Conservation (phyloP, 176 grass and related monocot genomes). For the Raddia guianensis region DNA sequence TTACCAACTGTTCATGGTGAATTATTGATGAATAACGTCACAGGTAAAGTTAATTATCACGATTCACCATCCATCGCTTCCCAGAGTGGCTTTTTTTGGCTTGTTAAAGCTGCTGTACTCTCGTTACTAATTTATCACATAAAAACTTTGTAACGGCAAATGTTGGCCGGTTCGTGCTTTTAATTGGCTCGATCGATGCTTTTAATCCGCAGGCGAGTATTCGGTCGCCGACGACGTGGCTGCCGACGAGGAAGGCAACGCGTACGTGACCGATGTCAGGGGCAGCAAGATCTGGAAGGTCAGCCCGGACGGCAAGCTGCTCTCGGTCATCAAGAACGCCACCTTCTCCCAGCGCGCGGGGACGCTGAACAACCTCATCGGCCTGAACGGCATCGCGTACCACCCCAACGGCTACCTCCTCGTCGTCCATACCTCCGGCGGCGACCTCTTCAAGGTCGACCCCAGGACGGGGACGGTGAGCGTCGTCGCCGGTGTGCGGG, state of each 20-base stretch:
- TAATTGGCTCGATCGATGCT: slow-evolving; percentile 8
- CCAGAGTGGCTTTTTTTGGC: neutral
- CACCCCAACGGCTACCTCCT: slow-evolving; percentile 88
- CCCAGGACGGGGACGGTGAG: slow-evolving; percentile 38
- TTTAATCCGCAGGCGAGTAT: slow-evolving; percentile 56
- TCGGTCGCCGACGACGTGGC: slow-evolving; percentile 81
- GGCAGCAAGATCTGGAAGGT: slow-evolving; percentile 92
- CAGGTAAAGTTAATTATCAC: too few species aligned
- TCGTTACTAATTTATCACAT: too few species aligned
- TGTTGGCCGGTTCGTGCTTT: neutral
- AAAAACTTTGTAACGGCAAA: neutral
- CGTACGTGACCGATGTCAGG: slow-evolving; percentile 72
- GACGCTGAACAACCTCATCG: slow-evolving; percentile 56
- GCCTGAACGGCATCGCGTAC: slow-evolving; percentile 77
- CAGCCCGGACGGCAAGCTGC: slow-evolving; percentile 57
- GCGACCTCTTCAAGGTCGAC: slow-evolving; percentile 81
- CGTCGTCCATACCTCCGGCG: slow-evolving; percentile 77
- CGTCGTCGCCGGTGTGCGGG: slow-evolving; percentile 54
- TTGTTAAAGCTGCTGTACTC: too few species aligned
- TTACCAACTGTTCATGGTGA: too few species aligned
- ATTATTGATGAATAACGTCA: too few species aligned
- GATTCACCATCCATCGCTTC: too few species aligned
- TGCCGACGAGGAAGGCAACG: slow-evolving; percentile 72
- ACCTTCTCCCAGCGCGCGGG: slow-evolving; percentile 60
- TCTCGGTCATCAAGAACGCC: slow-evolving; percentile 64